Evolutionary conservation across 768 basidiomycete species (phyloP).

Genomic region (Hygrocybe coccinea): DNA sequence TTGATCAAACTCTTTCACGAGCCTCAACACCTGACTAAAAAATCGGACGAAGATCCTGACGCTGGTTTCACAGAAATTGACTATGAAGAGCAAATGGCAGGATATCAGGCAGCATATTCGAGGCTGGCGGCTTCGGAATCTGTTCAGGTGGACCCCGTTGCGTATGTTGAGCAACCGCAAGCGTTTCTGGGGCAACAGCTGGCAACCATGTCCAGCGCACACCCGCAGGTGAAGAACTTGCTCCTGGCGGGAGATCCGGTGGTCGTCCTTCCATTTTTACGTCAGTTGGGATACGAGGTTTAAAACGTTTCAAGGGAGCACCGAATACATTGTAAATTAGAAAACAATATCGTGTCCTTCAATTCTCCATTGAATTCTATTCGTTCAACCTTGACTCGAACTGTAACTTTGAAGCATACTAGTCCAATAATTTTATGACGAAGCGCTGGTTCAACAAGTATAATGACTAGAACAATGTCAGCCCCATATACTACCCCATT

Average conservation of each 20-base stretch:
- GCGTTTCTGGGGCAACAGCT: constrained; percentile 49
- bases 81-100: constrained; percentile 82
- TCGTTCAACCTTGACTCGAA: too few species aligned
- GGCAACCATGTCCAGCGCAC: constrained; percentile 32
- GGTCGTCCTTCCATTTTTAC: constrained; percentile 26
- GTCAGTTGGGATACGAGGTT: constrained; percentile 13
- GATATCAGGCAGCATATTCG: constrained; percentile 94
- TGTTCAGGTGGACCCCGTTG: constrained; percentile 54
- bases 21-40: constrained; percentile 59
- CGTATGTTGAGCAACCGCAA: constrained; percentile 53
- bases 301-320: too few species aligned
- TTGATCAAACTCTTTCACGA: constrained; percentile 75
- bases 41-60: constrained; percentile 44
- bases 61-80: constrained; percentile 72
- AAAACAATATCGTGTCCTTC: too few species aligned
- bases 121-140: constrained; percentile 78
- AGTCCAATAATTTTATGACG: background rate
- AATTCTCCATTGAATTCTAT: too few species aligned
- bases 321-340: too few species aligned
- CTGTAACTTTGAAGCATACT: background rate
- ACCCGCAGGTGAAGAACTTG: constrained; percentile 33
- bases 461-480: constrained; percentile 37
- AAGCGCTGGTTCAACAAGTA: background rate
- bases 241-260: constrained; percentile 30
- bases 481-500: constrained; percentile 81